These are phyloP conservation scores for Aspergillus amoenus DNA, from an alignment of 2,329 filamentous ascomycete genomes.

Conservation along the genomic window DNA sequence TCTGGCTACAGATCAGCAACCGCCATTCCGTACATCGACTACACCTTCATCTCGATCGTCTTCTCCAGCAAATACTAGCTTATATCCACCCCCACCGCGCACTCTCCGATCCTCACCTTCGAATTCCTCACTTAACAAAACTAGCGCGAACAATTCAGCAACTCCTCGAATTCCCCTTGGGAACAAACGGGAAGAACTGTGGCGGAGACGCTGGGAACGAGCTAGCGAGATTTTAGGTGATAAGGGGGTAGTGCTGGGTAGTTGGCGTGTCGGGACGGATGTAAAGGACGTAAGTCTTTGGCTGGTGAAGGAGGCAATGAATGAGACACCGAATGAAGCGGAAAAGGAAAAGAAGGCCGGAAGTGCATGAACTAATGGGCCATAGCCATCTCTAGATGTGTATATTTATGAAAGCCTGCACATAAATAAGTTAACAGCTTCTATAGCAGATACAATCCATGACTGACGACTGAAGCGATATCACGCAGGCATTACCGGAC, in stretches of 20 bases:
- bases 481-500: neutral
- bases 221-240: slow-evolving; percentile 44
- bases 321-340: slow-evolving; percentile 17
- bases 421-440: neutral
- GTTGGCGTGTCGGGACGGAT: slow-evolving; percentile 49
- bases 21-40: slow-evolving; percentile 25
- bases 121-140: slow-evolving; percentile 20
- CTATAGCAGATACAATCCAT: too few species aligned
- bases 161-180: slow-evolving; percentile 33
- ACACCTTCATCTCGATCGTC: slow-evolving; percentile 26
- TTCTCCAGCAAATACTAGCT: slow-evolving; percentile 26
- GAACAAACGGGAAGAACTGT: slow-evolving; percentile 51
- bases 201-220: slow-evolving; percentile 49
- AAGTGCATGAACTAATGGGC: neutral
- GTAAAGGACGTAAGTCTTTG: slow-evolving; percentile 44
- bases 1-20: slow-evolving; percentile 20
- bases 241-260: slow-evolving; percentile 44
- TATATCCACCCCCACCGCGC: slow-evolving; percentile 20
- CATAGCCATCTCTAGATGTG: neutral
- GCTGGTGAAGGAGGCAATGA: slow-evolving; percentile 42
- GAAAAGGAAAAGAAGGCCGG: neutral
- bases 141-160: slow-evolving; percentile 15
- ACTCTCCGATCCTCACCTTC: slow-evolving; percentile 23
- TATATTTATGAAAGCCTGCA: neutral
- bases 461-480: neutral